Evolutionary conservation across 345 rosid genomes (phyloP).

Genomic region (Trapa bicornis): DNA sequence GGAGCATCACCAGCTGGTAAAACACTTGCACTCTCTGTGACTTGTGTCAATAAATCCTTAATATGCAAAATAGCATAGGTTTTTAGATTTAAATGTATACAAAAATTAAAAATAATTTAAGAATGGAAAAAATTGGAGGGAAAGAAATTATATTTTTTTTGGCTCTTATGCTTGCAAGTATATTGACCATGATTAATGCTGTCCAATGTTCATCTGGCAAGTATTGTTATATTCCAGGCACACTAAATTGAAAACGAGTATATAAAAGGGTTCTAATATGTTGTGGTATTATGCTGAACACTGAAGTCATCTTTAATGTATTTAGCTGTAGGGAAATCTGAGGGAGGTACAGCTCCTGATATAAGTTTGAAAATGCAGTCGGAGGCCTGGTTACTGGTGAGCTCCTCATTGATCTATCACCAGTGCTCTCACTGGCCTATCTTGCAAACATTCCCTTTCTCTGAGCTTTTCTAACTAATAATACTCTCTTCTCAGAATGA

Average conservation of each 20-base stretch:
- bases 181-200: neutral
- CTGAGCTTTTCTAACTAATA: neutral
- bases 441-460: neutral
- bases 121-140: neutral
- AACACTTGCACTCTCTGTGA: slow-evolving; percentile 8
- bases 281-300: neutral
- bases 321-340: slow-evolving; percentile 2
- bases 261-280: neutral
- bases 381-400: slow-evolving; percentile 73
- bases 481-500: slow-evolving; percentile 36
- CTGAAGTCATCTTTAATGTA: neutral
- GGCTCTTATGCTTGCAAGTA: neutral
- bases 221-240: neutral
- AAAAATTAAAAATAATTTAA: neutral
- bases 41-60: neutral
- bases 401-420: neutral
- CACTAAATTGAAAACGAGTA: neutral
- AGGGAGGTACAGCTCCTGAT: slow-evolving; percentile 7
- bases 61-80: neutral
- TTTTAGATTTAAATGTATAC: neutral
- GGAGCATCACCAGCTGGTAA: slow-evolving; percentile 55
- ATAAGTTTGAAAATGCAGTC: neutral
- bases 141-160: neutral
- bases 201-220: neutral
- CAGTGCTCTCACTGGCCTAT: neutral